A percentile compares a stretch with the other conserved stretches of the same genome.
phyloP scores from a whole-genome alignment of 192 early-diverging fungal species.

The Entomortierella beljakovae region DNA sequence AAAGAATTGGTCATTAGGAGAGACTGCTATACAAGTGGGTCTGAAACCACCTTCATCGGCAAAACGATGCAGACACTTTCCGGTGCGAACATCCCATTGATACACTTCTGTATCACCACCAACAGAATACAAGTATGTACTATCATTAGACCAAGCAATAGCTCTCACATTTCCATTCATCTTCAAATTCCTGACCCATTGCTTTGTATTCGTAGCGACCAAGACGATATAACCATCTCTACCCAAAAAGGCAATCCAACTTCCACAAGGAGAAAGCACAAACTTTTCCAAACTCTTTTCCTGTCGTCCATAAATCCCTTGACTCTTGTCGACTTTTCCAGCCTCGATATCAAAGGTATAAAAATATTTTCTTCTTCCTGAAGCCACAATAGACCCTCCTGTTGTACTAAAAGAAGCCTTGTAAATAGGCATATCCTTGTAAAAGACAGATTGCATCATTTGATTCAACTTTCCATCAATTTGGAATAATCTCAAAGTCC shows the following conservation, averaged over 20 bases:
- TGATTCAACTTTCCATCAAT: constrained; percentile 93
- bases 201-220: constrained; percentile 81
- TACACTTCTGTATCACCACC: constrained; percentile 89
- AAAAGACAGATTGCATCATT: constrained; percentile 88
- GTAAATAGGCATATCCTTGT: constrained; percentile 90
- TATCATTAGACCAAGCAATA: constrained; percentile 85
- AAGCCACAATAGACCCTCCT: constrained; percentile 80
- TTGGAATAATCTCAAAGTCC: constrained; percentile 89
- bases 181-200: constrained; percentile 89
- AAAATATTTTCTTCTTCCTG: constrained; percentile 84
- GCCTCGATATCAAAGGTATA: constrained; percentile 89
- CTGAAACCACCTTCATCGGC: constrained; percentile 86
- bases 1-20: constrained; percentile 79
- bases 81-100: constrained; percentile 85
- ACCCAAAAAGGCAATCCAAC: constrained; percentile 83
- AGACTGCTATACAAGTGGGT: constrained; percentile 76
- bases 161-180: constrained; percentile 87
- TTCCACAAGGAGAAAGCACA: constrained; percentile 74
- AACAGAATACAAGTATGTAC: constrained; percentile 79
- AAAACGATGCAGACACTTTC: constrained; percentile 83
- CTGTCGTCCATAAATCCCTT: constrained; percentile 79
- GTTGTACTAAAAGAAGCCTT: constrained; percentile 79
- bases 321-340: constrained; percentile 74
- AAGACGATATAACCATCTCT: constrained; percentile 86
- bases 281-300: constrained; percentile 82